These are phyloP conservation scores for Domatiomyces globalis DNA, from an alignment of 2,329 filamentous ascomycete species.

Conservation along the genomic window DNA sequence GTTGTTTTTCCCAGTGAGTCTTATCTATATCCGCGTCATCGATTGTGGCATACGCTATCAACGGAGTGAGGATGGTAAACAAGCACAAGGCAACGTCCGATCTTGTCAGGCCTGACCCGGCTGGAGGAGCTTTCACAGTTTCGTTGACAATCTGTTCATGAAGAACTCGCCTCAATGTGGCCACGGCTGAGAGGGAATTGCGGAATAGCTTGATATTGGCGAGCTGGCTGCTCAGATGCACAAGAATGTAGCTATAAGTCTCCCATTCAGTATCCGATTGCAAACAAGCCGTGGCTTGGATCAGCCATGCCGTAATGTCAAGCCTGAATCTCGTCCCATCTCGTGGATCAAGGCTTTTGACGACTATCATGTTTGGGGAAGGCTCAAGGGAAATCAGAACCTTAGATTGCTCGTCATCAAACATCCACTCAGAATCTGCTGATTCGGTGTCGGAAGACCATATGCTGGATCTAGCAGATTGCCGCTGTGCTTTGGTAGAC, in stretches of 20 bases:
- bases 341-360: conserved; percentile 13
- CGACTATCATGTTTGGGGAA: conserved; percentile 1
- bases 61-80: conserved; percentile 71
- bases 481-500: conserved; percentile 8
- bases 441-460: background rate
- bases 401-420: conserved; percentile 30
- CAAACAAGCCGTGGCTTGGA: conserved; percentile 58
- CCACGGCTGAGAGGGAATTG: conserved; percentile 58
- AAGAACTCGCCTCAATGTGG: conserved; percentile 57
- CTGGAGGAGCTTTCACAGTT: conserved; percentile 67
- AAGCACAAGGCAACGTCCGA: conserved; percentile 80
- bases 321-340: conserved; percentile 28
- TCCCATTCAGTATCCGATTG: conserved; percentile 74
- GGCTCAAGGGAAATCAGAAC: conserved; percentile 5
- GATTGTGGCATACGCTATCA: conserved; percentile 56
- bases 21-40: conserved; percentile 75
- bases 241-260: conserved; percentile 76
- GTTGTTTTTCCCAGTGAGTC: conserved; percentile 45
- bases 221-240: conserved; percentile 73
- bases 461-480: conserved; percentile 6
- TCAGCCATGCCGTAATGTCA: conserved; percentile 57
- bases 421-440: conserved; percentile 34
- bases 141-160: conserved; percentile 72
- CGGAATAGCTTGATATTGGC: conserved; percentile 79
- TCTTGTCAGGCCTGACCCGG: conserved; percentile 63